Base-by-base conservation (phyloP, 768 basidiomycete species). In the Panaeolus cyanescens region DNA sequence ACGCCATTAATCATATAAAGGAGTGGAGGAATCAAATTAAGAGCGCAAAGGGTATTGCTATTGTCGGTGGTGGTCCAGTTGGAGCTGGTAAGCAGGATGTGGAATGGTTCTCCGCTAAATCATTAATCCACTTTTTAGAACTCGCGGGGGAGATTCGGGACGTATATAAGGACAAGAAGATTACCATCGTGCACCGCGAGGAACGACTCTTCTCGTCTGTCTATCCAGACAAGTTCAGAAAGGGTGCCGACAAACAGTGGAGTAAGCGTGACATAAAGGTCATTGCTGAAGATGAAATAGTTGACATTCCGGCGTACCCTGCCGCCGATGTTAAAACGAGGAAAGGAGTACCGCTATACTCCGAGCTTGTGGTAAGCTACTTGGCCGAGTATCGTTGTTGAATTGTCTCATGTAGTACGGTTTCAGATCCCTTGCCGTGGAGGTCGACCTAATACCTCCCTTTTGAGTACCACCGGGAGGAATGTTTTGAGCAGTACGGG, bases 141-240 rank as follows among this genome's bases (percentile, higher is more conserved):
- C 71, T 74, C 40, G 75, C 80, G 6, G 79, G 79, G 8, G 81
- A 81, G 65, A 76, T 82, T 59, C 79, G 77, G 59, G 78, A 81
- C 32, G 60, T 69, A 3, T 78, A 71, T 55, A 33, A 79, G 77
- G 65, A 64, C 15, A 86, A 82, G 63, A 70, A 73, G 28, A 79
- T 90, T n/a, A 88, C 87, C 28, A 79, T 91, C 45, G 80, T 91
- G 12, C 89, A 90, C 10, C 76, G 80, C 50, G 74, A 79, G 25
- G 60, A 62, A 3, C 71, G 77, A 28, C 79, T 89, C 50, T 76
- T 90, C 60, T 85, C 85, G 58, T 71, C 76, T 10, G 70, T 78
- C 2, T 90, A 90, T 65, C 81, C 86, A 0, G 70, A 76, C 4
- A 80, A 79, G 54, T 83, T 83, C 68, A 82, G 89, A 55, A 76